phyloP scores from a whole-genome alignment of 2,329 filamentous ascomycete genomes.

The Fusarium vanettenii region DNA sequence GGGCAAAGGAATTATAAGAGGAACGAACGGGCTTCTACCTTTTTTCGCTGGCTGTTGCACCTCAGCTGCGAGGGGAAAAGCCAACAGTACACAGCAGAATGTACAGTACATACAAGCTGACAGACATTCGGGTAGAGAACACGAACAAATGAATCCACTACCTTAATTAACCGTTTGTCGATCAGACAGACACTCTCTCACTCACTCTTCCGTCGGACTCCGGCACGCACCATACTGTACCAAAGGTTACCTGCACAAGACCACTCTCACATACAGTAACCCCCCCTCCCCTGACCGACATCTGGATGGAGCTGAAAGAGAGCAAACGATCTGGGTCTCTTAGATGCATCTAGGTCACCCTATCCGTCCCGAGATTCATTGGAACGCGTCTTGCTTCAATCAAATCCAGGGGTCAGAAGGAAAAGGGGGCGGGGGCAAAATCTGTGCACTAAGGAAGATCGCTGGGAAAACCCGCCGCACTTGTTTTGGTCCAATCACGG shows the following conservation, averaged over 20 bases:
- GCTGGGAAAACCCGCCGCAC: not conserved
- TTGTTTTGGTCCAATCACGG: not conserved
- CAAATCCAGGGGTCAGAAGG: not conserved
- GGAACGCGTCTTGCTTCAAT: not conserved
- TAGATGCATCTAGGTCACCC: not conserved
- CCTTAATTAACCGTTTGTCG: conserved; percentile 6
- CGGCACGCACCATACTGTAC: not conserved
- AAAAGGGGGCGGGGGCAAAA: conserved; percentile 9
- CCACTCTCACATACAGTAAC: not conserved
- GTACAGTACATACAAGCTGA: not conserved
- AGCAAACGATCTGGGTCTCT: not conserved
- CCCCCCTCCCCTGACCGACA: not conserved
- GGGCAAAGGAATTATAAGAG: conserved; percentile 5
- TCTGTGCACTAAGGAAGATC: conserved; percentile 3
- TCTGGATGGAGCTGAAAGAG: not conserved
- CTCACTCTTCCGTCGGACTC: not conserved
- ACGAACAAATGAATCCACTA: not conserved
- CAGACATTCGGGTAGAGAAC: not conserved
- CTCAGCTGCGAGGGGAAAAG: not conserved
- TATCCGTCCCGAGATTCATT: conserved; percentile 2
- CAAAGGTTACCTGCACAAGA: not conserved
- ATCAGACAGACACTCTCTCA: not conserved
- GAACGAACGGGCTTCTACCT: not conserved
- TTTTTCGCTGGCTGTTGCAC: not conserved
- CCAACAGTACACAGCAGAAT: not conserved